A percentile compares a stretch with the other conserved stretches of the same genome.
These are phyloP conservation scores for Buddleja alternifolia DNA, from an alignment of 257 asterid species.

Conservation along the genomic window DNA sequence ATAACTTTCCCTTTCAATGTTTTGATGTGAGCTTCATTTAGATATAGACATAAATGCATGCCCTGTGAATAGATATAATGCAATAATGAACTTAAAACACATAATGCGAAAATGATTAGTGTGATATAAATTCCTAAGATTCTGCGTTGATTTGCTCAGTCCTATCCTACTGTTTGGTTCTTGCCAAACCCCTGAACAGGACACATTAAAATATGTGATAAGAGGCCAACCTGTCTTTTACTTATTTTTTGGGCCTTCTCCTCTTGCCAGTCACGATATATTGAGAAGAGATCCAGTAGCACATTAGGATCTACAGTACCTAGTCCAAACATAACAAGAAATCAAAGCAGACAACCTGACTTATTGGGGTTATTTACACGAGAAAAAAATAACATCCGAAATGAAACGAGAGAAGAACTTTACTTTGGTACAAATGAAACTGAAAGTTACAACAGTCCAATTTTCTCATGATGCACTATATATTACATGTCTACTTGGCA, in stretches of 20 bases:
- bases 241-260: slow-evolving; percentile 59
- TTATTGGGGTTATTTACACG: slow-evolving; percentile 13
- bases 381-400: slow-evolving; percentile 13
- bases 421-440: slow-evolving; percentile 6
- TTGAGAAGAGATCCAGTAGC: slow-evolving; percentile 82
- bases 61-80: neutral
- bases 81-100: slow-evolving; percentile 4
- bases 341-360: slow-evolving; percentile 26
- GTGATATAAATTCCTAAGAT: slow-evolving; percentile 8
- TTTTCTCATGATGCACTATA: slow-evolving; percentile 10
- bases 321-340: slow-evolving; percentile 39
- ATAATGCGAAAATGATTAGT: neutral
- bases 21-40: neutral
- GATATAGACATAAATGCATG: slow-evolving; percentile 12
- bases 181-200: neutral
- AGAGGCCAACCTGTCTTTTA: slow-evolving; percentile 70
- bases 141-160: neutral
- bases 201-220: slow-evolving; percentile 11
- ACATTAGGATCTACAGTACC: slow-evolving; percentile 82
- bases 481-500: neutral
- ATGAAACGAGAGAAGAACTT: slow-evolving; percentile 4
- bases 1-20: no score
- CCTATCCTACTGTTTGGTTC: slow-evolving; percentile 2
- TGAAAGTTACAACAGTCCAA: neutral
- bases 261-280: slow-evolving; percentile 89